Evolutionary conservation across 202 grass and related monocot genomes (phyloP), one percentile per base, ranked within the genome.

Genomic region (Carex arenaria): DNA sequence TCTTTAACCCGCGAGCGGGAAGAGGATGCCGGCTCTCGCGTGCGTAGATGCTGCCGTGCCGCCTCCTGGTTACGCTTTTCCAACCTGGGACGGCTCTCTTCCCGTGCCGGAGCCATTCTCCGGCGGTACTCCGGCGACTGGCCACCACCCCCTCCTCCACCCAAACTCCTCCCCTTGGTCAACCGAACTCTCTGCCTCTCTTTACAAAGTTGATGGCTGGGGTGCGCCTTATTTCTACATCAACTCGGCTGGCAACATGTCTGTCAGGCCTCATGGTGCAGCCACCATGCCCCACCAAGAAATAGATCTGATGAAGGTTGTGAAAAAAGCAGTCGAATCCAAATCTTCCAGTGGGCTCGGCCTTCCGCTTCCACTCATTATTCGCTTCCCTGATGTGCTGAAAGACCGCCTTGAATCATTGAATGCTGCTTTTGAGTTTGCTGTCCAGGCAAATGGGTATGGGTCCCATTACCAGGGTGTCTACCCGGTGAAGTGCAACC

Each of bases 401-500:
- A 91, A 88, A 83, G 84, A 97, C 90, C 92, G 95, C 60, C 85
- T 97, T 3, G 92, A 94, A 71, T 64, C 90, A 2, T 85, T 97
- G 40, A 89, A 98, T 82, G 86, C 82, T 28, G 95, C 95, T 53
- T 98, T 98, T 72, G 72, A 81, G 82, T 90, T 87, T 70, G 95
- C 95, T 42, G 84, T 98, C 38, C 82, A 84, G 74, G 87, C 95
- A 78, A 91, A 80, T 1, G 90, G 92, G 10, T 98, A 95, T 20
- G 84, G 75, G 2, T 57, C 76, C 6, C 43, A 84, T 73, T 98
- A 98, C 83, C 95, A 95, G 87, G 95, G 95, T 54, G 92, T 98
- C 49, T 97, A 97, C 87, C 95, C 95, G 2, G 95, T 97, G 45
- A 97, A 97, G 87, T 97, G 90, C 92, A 98, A 98, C 88, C 95